Conservation (phyloP, 176 grass and related monocot genomes). For the Oryza brachyantha region DNA sequence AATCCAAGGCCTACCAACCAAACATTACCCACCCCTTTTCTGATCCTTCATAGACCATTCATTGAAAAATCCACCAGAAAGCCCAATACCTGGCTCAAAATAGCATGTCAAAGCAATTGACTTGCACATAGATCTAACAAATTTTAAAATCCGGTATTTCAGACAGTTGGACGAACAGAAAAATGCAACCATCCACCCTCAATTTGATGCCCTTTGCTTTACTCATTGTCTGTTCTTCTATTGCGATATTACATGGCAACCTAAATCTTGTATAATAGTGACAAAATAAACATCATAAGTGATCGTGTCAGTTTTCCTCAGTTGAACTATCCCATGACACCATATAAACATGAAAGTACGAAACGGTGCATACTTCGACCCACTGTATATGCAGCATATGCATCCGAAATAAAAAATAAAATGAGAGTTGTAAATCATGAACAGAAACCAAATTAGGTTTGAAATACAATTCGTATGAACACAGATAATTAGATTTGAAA, state of each 20-base stretch:
- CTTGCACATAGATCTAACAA: neutral
- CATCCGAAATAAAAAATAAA: neutral
- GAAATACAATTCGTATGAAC: neutral
- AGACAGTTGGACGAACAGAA: neutral
- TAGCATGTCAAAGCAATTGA: neutral
- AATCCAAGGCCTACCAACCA: neutral
- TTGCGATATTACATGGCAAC: neutral
- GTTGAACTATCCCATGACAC: neutral
- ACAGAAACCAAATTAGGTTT: neutral
- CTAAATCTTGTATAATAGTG: neutral
- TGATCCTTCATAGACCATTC: slow-evolving; percentile 17
- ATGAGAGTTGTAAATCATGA: neutral
- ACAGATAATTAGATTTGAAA: neutral
- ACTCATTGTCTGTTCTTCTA: neutral
- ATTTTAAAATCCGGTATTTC: neutral
- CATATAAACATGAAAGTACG: neutral
- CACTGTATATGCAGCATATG: neutral
- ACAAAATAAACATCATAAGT: neutral
- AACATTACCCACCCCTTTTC: neutral
- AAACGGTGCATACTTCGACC: neutral
- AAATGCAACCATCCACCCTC: neutral
- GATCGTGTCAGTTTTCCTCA: neutral
- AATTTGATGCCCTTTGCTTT: neutral
- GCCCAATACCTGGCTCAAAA: neutral
- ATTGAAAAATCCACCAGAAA: neutral